Evolutionary conservation across 1,139 yeast species (phyloP), one percentile per base, ranked within the genome.

Genomic region (Candida gigantensis): DNA sequence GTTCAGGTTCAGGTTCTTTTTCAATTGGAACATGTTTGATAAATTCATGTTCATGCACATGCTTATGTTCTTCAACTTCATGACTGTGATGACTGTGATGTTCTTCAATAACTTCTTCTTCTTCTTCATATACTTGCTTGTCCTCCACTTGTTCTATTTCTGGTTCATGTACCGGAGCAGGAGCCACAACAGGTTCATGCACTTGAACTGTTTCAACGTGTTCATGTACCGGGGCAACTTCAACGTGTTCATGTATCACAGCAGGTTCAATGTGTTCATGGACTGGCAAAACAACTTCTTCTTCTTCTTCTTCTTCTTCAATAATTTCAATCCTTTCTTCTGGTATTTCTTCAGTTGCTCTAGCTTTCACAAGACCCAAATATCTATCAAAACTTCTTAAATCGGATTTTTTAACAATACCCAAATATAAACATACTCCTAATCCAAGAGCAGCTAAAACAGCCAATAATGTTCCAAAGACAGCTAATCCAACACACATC

Each of bases 351-450:
- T 19, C 39, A 6, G 39, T 25, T 11, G 31, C 31, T 32, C 28
- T 37, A 6, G 13, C 3, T 26, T 34, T 12, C 17, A 34, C 6
- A 24, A 28, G 14, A 7, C 18, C 28, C 9, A 34, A 16, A n/a
- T 16, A 14, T 23, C 23, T 24, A 31, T 30, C 24, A 5, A 40
- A 9, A 7, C 33, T 6, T 13, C n/a, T 24, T 7, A 36, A 24
- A 15, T 36, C 37, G 14, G 30, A 19, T 9, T 20, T 30, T 13
- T 40, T 38, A 11, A 42, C 20, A 6, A 35, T 13, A 2, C 70
- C 72, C 20, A 55, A 36, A 48, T 65, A 65, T 65, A 68, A 60
- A 50, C 13, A 53, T 41, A 1, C 49, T 52, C n/a, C 58, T 62
- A 6, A 57, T 32, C n/a, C 42, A 16, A 34, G 17, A 10, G 32